Base-by-base conservation (phyloP, 139 green algal genomes). In the Tetradesmus lagerheimii region DNA sequence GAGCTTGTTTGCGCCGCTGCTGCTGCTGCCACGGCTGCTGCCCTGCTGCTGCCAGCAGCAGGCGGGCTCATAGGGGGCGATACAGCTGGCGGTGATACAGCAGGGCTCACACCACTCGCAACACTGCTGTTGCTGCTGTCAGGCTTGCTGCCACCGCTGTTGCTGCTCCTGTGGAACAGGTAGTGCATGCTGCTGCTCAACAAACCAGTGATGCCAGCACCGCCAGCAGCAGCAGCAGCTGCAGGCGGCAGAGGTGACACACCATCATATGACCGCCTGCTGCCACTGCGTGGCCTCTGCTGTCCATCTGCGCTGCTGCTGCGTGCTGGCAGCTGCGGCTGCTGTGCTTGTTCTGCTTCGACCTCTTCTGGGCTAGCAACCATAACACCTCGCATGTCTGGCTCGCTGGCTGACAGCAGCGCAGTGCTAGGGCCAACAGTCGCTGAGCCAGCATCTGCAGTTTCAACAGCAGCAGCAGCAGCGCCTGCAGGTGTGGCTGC, bases 141-240 rank as follows among this genome's bases (percentile, higher is more conserved):
- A 25, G 39, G 20, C 20, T 62, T 62, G 39, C 78, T 62, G 20
- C 78, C 35, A 18, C 35, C 37, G 35, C 83, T 80, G 83, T 39
- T 80, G 64, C 83, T 88, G 83, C 18, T 88, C 29, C 83, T 50
- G 29, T 88, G 83, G 38, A 88, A 88, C 27, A 88, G 27, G 83
- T 57, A 88, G 29, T 88, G 83, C 83, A 88, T 88, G 64, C 83
- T 88, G 83, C 83, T 88, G 64, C 38, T 80, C 38, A 88, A 38
- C 25, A 88, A 41, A 39, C 64, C 43, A 8, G 62, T 80, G 4
- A 88, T 9, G 25, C 83, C 83, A 47, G 23, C 78, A 15, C 39
- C 39, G 38, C 64, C 64, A 35, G 29, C 83, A 34, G 12, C 64
- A 66, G 62, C 37, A 80, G 37, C 83, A 76, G 47, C 37, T 57